Base-by-base conservation (phyloP, 2,329 filamentous ascomycete genomes). In the Hymenoscyphus fructigenus region DNA sequence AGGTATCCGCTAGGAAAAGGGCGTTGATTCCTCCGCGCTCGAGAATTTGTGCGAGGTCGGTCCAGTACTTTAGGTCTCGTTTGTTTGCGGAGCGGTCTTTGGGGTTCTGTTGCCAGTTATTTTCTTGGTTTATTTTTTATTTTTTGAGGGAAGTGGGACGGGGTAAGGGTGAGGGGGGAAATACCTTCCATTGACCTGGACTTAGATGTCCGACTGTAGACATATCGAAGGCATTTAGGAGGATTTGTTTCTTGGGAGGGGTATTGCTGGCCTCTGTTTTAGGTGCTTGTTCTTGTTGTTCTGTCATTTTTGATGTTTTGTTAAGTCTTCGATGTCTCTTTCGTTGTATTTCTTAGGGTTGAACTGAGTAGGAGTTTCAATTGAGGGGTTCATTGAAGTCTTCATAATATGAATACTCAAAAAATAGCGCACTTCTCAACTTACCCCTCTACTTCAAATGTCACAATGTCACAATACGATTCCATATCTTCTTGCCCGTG, bases 211-310 rank as follows among this genome's bases (percentile, higher is more conserved):
- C 86, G 5, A 88, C 81, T 0, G 86, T 88, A 1, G 81, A 85
- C 85, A 88, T 88, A 65, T 88, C 86, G 68, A 89, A 88, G 2
- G 86, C 86, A 77, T 88, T 89, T 57, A 89, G 77, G 5, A 88
- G 72, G 15, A 88, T 87, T 29, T 84, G 79, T 69, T 84, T 85
- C 72, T 81, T 84, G 5, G 67, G 57, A 26, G n/a, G n/a, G n/a
- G n/a, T n/a, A n/a, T n/a, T n/a, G 53, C 6, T 5, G 20, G 20
- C n/a, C n/a, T n/a, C n/a, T n/a, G n/a, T n/a, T n/a, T n/a, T n/a
- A n/a, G 23, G 9, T 53, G 20, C 47, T 23, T 10, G 29, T 32
- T 20, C 44, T 50, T 50, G n/a, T 23, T 50, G 20, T 10, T 53
- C 47, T 53, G 47, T 10, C 47, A 53, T 53, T 50, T 50, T 50